Evolutionary conservation across 1,284 basidiomycete genomes (phyloP).

Genomic region (Melanopsichium pennsylvanicum): DNA sequence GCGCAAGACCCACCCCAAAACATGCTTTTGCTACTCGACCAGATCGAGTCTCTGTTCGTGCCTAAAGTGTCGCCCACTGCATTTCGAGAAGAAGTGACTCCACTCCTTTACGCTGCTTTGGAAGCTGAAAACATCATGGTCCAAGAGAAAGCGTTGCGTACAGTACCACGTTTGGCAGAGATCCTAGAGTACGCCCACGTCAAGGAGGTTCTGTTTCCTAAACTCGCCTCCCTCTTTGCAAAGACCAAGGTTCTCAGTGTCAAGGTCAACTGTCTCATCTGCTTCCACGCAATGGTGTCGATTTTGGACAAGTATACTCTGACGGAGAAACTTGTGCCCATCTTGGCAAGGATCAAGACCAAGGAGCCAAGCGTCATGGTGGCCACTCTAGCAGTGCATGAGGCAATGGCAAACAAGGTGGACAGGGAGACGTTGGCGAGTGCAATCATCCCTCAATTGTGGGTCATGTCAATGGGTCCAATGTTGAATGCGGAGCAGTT

Average conservation of each 20-base stretch:
- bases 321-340: conserved; percentile 92
- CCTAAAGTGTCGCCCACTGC: conserved; percentile 85
- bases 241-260: conserved; percentile 70
- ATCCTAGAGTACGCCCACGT: conserved; percentile 75
- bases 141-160: conserved; percentile 87
- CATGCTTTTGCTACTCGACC: conserved; percentile 73
- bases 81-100: conserved; percentile 91
- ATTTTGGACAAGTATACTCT: conserved; percentile 82
- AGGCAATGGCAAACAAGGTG: conserved; percentile 94
- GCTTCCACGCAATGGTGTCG: conserved; percentile 90
- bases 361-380: conserved; percentile 71
- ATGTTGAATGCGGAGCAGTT: conserved; percentile 89
- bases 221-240: conserved; percentile 56
- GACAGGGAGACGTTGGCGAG: conserved; percentile 94
- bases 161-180: conserved; percentile 87
- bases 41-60: conserved; percentile 80
- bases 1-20: conserved; percentile 97
- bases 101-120: conserved; percentile 91
- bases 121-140: conserved; percentile 80
- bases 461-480: conserved; percentile 58
- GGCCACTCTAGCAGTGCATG: conserved; percentile 91
- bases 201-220: conserved; percentile 62
- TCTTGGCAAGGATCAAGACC: conserved; percentile 92
- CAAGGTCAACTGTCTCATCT: conserved; percentile 83
- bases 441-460: conserved; percentile 60